These are phyloP conservation scores for Solanum lycopersicoides DNA, from an alignment of 257 asterid genomes.

Conservation along the genomic window DNA sequence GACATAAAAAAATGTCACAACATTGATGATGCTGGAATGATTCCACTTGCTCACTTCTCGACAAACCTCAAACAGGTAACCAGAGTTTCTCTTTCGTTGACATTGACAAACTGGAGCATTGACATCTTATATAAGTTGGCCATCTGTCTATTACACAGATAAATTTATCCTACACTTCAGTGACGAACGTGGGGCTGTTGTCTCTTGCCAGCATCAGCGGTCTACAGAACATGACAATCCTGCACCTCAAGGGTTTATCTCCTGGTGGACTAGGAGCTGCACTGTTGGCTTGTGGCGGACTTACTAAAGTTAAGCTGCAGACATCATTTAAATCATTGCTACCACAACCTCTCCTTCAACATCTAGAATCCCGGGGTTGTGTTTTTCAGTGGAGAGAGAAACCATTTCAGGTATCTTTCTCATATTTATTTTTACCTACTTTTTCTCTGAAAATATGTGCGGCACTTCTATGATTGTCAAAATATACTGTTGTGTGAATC, in stretches of 20 bases:
- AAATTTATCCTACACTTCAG: conserved; percentile 72
- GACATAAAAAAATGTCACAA: conserved; percentile 70
- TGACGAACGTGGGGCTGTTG: conserved; percentile 66
- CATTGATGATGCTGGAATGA: conserved; percentile 71
- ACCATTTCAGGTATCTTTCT: conserved; percentile 41
- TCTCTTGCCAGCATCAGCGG: conserved; percentile 71
- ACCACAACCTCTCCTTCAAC: conserved; percentile 46
- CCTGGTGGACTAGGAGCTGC: conserved; percentile 62
- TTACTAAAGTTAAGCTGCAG: conserved; percentile 77
- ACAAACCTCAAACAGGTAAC: conserved; percentile 79
- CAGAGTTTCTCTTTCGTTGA: background rate
- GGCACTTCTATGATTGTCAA: background rate
- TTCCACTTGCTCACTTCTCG: conserved; percentile 62
- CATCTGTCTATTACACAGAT: conserved; percentile 28
- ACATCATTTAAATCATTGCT: conserved; percentile 42
- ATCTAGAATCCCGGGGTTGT: conserved; percentile 81
- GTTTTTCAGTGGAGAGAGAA: conserved; percentile 68
- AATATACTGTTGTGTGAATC: background rate
- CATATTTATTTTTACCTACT: background rate
- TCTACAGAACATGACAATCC: conserved; percentile 61
- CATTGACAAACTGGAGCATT: background rate
- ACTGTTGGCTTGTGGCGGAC: conserved; percentile 68
- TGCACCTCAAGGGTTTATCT: conserved; percentile 53
- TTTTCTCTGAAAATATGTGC: background rate
- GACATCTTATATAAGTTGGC: background rate